Evolutionary conservation across 2,329 filamentous ascomycete species (phyloP).

Genomic region (Neophaeococcomyces aloes): DNA sequence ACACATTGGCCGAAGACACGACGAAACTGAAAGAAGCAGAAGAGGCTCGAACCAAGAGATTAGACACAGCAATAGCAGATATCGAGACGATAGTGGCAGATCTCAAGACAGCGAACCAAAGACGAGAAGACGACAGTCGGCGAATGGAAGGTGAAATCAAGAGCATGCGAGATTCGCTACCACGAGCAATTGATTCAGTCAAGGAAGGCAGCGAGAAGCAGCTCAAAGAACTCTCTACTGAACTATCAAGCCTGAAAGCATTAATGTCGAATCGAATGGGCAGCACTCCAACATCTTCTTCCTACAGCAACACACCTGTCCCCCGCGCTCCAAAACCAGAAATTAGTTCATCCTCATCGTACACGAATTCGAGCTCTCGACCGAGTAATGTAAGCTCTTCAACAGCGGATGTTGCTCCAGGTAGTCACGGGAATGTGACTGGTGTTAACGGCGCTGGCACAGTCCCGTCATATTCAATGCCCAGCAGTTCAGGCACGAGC

Average conservation of each 20-base stretch:
- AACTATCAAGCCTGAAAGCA: conserved; percentile 86
- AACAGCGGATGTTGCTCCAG: conserved; percentile 8
- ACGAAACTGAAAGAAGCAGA: conserved; percentile 78
- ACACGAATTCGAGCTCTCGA: not conserved
- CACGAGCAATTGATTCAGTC: conserved; percentile 77
- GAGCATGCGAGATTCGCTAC: conserved; percentile 71
- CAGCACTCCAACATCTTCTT: conserved; percentile 18
- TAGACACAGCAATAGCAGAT: conserved; percentile 72
- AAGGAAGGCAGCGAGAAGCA: conserved; percentile 72
- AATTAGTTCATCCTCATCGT: not conserved
- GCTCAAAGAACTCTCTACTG: conserved; percentile 72
- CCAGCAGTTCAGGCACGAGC: conserved; percentile 10
- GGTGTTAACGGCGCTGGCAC: conserved; percentile 9
- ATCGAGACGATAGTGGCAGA: conserved; percentile 74
- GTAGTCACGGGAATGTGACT: conserved; percentile 8
- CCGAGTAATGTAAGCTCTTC: conserved; percentile 8
- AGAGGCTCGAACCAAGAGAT: conserved; percentile 66
- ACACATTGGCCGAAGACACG: conserved; percentile 86
- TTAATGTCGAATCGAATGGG: conserved; percentile 58
- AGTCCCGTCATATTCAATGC: conserved; percentile 14
- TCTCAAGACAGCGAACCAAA: conserved; percentile 68
- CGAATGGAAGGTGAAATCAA: conserved; percentile 79
- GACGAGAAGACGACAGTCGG: conserved; percentile 78
- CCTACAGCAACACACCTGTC: conserved; percentile 21
- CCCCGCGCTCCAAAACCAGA: conserved; percentile 22